Evolutionary conservation across 352 stramenopile genomes (phyloP).

Genomic region (Paralagenidium karlingii): DNA sequence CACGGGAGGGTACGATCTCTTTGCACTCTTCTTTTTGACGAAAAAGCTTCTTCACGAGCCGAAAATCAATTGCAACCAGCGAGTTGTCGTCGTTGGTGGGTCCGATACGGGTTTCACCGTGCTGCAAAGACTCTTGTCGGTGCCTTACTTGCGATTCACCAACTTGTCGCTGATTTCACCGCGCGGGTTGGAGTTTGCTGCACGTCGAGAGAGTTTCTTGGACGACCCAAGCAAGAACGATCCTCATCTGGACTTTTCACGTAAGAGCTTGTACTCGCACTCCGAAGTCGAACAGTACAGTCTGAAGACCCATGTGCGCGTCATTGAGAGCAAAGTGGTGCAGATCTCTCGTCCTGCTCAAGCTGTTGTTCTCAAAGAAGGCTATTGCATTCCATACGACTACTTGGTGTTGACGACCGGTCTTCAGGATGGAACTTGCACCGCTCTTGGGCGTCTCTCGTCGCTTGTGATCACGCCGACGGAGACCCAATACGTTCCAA

Average conservation of each 20-base stretch:
- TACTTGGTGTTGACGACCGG: conserved; percentile 66
- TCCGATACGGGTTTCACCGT: conserved; percentile 71
- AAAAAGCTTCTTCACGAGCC: conserved; percentile 78
- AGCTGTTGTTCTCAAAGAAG: conserved; percentile 69
- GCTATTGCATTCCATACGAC: conserved; percentile 76
- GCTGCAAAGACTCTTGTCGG: conserved; percentile 54
- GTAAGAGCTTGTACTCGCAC: conserved; percentile 24
- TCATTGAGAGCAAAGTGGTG: conserved; percentile 47
- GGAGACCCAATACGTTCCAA: conserved; percentile 16
- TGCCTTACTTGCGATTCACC: conserved; percentile 78
- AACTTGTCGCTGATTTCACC: conserved; percentile 81
- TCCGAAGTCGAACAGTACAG: conserved; percentile 43
- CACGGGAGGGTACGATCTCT: conserved; percentile 12
- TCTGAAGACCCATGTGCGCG: conserved; percentile 39
- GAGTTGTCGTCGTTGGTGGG: conserved; percentile 77
- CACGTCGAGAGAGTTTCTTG: background rate
- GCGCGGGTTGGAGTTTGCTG: conserved; percentile 32
- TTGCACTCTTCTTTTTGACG: conserved; percentile 78
- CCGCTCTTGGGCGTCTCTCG: conserved; percentile 20
- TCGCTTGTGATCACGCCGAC: too few species aligned
- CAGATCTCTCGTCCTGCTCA: conserved; percentile 54
- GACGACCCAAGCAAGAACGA: conserved; percentile 43
- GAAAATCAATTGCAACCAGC: conserved; percentile 70
- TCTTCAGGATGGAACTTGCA: conserved; percentile 42
- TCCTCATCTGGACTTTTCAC: conserved; percentile 28